phyloP scores from a whole-genome alignment of 768 basidiomycete species.

The Paxillus involutus region DNA sequence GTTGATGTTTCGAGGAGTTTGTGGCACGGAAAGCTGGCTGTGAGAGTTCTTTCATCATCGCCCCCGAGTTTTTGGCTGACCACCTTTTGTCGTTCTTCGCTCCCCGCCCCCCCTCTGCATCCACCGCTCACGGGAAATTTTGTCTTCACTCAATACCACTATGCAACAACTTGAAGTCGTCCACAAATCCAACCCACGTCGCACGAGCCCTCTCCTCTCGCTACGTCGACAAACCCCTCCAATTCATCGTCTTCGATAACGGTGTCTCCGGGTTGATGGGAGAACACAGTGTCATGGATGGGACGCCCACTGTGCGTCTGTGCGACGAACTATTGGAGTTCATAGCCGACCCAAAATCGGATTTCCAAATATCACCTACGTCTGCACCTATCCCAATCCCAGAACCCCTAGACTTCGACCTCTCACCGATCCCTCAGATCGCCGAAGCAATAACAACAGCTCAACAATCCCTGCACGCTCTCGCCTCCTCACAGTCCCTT shows the following conservation, averaged over 20 bases:
- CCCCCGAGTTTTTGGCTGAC: neutral
- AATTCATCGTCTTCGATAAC: conserved; percentile 86
- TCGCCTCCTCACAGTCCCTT: conserved; percentile 64
- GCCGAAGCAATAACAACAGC: conserved; percentile 54
- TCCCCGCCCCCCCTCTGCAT: neutral
- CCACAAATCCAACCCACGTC: conserved; percentile 24
- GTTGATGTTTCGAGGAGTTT: conserved; percentile 66
- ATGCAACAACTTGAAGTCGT: conserved; percentile 5
- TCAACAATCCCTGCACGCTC: conserved; percentile 50
- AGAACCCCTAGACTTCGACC: conserved; percentile 60
- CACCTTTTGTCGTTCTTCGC: neutral
- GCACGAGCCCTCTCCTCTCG: conserved; percentile 63
- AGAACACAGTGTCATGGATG: conserved; percentile 92
- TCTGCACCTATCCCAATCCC: conserved; percentile 32
- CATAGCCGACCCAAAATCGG: conserved; percentile 60
- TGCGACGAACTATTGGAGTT: conserved; percentile 68
- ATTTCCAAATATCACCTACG: conserved; percentile 46
- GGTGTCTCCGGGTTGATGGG: conserved; percentile 85
- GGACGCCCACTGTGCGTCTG: conserved; percentile 75
- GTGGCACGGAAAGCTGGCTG: conserved; percentile 77
- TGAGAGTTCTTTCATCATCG: conserved; percentile 35
- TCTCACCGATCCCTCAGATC: conserved; percentile 39
- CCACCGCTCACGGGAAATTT: neutral
- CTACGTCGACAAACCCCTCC: conserved; percentile 88
- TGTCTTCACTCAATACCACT: too few species aligned